These are phyloP conservation scores for Tulasnella sp. DNA, from an alignment of 768 basidiomycete genomes.

Conservation along the genomic window DNA sequence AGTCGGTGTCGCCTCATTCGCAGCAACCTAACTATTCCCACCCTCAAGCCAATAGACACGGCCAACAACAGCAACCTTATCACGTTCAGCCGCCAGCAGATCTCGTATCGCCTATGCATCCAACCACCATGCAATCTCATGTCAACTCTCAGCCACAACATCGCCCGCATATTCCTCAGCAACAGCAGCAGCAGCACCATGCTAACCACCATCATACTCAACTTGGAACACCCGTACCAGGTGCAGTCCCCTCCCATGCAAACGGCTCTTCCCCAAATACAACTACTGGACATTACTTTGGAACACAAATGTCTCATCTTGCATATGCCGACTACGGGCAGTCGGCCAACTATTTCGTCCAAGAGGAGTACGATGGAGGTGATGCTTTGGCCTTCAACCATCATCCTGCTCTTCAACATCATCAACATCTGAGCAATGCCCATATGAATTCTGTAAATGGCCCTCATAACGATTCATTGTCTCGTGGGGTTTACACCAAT, in stretches of 20 bases:
- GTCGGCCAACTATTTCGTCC: constrained; percentile 2
- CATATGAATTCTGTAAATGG: no score
- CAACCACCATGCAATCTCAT: no score
- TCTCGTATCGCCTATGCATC: not conserved
- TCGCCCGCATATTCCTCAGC: not conserved
- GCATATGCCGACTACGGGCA: constrained; percentile 13
- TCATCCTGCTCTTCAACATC: no score
- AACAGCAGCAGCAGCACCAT: not conserved
- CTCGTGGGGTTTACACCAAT: no score
- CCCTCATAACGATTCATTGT: no score
- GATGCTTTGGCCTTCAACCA: no score
- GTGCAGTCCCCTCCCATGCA: not conserved
- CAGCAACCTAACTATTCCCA: not conserved
- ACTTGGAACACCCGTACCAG: not conserved
- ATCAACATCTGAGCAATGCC: no score
- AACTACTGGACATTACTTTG: no score
- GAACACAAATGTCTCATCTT: no score
- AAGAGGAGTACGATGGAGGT: constrained; percentile 13
- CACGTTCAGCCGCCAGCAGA: no score
- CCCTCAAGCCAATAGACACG: no score
- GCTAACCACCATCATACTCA: not conserved
- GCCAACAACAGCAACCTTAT: no score
- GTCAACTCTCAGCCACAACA: not conserved
- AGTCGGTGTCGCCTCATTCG: not conserved
- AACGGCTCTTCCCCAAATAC: not conserved